Conservation (phyloP, 371 early-diverging fungal genomes). For the Apophysomyces trapeziformis region DNA sequence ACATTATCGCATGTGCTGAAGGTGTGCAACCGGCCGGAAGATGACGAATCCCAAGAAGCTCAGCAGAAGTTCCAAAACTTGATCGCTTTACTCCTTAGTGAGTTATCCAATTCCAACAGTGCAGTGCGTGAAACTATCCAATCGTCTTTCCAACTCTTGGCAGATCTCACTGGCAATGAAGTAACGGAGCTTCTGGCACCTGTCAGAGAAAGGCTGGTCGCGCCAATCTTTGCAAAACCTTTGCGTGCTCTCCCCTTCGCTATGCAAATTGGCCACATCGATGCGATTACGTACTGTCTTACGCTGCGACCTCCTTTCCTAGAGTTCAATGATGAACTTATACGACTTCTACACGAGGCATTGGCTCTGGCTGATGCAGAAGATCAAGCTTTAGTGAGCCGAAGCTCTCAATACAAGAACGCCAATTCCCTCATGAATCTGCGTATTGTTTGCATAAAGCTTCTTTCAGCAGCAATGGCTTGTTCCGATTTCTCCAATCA, state of each 20-base stretch:
- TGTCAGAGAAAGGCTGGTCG: conserved; percentile 84
- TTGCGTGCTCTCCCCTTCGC: conserved; percentile 94
- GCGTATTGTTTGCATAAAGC: conserved; percentile 93
- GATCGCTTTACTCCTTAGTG: conserved; percentile 85
- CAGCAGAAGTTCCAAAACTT: conserved; percentile 69
- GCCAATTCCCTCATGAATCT: conserved; percentile 82
- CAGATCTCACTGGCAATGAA: conserved; percentile 75
- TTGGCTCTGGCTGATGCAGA: conserved; percentile 97
- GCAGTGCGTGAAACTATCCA: conserved; percentile 91
- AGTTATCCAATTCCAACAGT: conserved; percentile 91
- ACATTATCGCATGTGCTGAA: conserved; percentile 80
- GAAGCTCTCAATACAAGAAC: conserved; percentile 84
- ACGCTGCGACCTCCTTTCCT: conserved; percentile 89
- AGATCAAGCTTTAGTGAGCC: conserved; percentile 91
- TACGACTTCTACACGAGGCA: conserved; percentile 90
- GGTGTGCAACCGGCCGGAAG: conserved; percentile 79
- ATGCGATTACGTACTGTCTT: conserved; percentile 96
- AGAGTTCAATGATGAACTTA: conserved; percentile 90
- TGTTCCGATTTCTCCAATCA: conserved; percentile 80
- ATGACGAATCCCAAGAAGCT: conserved; percentile 59
- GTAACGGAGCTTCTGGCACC: conserved; percentile 88
- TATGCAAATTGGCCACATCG: conserved; percentile 98
- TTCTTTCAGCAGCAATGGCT: conserved; percentile 93
- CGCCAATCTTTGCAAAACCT: conserved; percentile 96
- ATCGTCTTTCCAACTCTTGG: conserved; percentile 79